A percentile compares a stretch with the other conserved stretches of the same genome.
phyloP scores from a whole-genome alignment of 2,329 filamentous ascomycete genomes.

The Pyricularia pennisetigena region DNA sequence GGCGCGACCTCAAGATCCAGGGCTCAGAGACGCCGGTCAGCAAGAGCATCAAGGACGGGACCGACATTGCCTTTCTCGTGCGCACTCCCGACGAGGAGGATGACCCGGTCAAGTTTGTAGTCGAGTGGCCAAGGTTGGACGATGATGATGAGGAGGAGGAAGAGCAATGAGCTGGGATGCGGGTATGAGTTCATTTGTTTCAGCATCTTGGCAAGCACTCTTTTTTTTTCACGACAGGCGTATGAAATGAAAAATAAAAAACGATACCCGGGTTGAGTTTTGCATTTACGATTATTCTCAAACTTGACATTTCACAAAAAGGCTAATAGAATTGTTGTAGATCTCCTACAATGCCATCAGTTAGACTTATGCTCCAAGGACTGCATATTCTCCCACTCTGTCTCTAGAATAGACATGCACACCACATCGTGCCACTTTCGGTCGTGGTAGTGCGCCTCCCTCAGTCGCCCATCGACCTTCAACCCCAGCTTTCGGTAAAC shows the following conservation, averaged over 20 bases:
- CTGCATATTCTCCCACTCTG: conserved; percentile 21
- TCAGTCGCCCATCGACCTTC: conserved; percentile 27
- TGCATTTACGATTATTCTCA: not conserved
- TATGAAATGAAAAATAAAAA: not conserved
- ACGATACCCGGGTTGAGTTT: not conserved
- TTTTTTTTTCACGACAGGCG: not conserved
- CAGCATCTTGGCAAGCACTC: not conserved
- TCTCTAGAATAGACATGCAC: conserved; percentile 25
- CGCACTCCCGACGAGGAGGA: conserved; percentile 24
- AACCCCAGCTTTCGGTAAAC: conserved; percentile 37
- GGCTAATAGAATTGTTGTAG: not conserved
- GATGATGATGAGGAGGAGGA: conserved; percentile 30
- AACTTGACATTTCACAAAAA: not conserved
- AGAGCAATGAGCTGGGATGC: conserved; percentile 5
- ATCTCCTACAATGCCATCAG: not conserved
- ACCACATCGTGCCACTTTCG: conserved; percentile 27
- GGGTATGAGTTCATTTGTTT: not conserved
- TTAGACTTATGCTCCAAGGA: not conserved
- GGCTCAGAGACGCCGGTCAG: conserved; percentile 28
- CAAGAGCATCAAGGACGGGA: conserved; percentile 35
- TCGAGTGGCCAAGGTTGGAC: conserved; percentile 23
- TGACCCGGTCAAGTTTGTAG: conserved; percentile 26
- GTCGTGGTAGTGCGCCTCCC: conserved; percentile 32
- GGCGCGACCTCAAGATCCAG: conserved; percentile 32
- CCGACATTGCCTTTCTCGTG: conserved; percentile 39